Percentiles rank a stretch among this genome's conserved stretches.
Evolutionary conservation across 768 basidiomycete species (phyloP).

Genomic region (Cystofilobasidium bisporidii): DNA sequence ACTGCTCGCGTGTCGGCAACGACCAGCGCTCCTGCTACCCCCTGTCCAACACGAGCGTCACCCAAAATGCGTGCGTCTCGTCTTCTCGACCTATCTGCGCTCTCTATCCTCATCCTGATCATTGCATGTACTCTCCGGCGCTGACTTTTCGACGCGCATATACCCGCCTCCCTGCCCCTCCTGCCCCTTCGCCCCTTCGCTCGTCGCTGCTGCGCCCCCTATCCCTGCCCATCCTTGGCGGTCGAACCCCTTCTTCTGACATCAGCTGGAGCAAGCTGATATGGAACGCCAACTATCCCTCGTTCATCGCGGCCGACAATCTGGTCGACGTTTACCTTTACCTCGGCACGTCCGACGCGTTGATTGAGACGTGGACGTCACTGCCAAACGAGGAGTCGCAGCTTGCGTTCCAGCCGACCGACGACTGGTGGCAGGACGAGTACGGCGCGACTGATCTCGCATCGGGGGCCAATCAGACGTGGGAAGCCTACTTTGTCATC

Average conservation of each 20-base stretch:
- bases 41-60: conserved; percentile 12
- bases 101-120: too few relatives aligned
- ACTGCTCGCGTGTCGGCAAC: conserved; percentile 18
- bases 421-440: conserved; percentile 18
- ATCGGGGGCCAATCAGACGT: neutral
- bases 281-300: conserved; percentile 27
- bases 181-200: neutral
- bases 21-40: conserved; percentile 24
- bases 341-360: conserved; percentile 10
- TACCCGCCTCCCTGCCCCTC: too few relatives aligned
- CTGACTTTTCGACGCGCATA: too few relatives aligned
- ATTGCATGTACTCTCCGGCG: too few relatives aligned
- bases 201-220: neutral
- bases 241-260: too few relatives aligned
- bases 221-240: neutral
- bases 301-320: conserved; percentile 22
- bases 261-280: neutral
- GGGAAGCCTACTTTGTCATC: conserved; percentile 25
- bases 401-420: conserved; percentile 19
- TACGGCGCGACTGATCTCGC: conserved; percentile 1
- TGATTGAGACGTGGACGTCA: conserved; percentile 15
- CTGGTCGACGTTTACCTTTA: conserved; percentile 25
- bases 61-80: conserved; percentile 15
- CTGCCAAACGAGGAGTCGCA: conserved; percentile 26
- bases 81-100: neutral